Evolutionary conservation across 108 stramenopile genomes (phyloP), one percentile per base, ranked within the genome.

Genomic region (Cyclotella choctawhatcheeana): DNA sequence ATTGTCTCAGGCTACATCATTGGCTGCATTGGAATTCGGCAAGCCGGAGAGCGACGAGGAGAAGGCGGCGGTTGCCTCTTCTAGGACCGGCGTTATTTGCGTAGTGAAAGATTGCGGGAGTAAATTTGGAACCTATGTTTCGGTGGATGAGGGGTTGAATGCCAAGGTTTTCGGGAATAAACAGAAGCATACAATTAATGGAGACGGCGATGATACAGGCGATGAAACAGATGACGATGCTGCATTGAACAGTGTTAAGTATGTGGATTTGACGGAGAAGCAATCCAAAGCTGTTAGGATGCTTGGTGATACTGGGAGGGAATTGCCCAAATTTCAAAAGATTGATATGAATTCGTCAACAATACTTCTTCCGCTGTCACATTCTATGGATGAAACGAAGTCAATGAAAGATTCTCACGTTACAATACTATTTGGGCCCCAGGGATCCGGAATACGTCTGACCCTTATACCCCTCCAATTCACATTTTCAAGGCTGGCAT

Each of bases 101-200:
- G 67, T 79, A 27, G 24, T 82, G n/a, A 48, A 25, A 40, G 82
- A 82, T 62, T 63, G 40, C 44, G 82, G 77, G 67, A 74, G 73
- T 58, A 82, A 82, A 63, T 82, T 79, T 45, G 82, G 82, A 2
- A 82, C 82, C 0, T 82, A 69, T 58, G 73, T 79, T 34, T 74
- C 73, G 0, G 73, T 75, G 67, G 77, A 74, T 32, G 72, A 74
- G 24, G 22, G 55, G 32, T 33, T 82, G 64, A 37, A 30, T 13
- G 17, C 16, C 7, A 44, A 52, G 60, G 25, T 31, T 63, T 27
- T 27, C 4, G 44, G 33, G 16, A 29, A 32, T 14, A 33, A 56
- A n/a, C 27, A 14, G 27, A 48, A 55, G 24, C 24, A 3, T 44
- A 6, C n/a, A 63, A 10, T 8, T 18, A 21, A 65, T 32, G 54